A percentile compares a stretch with the other conserved stretches of the same genome.
These are phyloP conservation scores for Leccinum boreale DNA, from an alignment of 768 basidiomycete species.

Conservation along the genomic window DNA sequence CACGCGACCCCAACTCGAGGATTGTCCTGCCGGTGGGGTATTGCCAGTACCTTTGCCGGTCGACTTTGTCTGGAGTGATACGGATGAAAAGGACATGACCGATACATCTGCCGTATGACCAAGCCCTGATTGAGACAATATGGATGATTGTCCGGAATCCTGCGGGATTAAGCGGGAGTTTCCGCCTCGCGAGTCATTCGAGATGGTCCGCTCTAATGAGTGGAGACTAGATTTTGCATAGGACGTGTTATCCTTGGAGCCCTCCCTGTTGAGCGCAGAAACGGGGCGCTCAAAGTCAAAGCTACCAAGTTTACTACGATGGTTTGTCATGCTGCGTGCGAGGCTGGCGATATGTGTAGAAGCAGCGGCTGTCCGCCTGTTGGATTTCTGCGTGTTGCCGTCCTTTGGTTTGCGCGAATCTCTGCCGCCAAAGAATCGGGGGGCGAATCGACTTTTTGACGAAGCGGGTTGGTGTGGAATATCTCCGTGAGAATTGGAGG, in stretches of 20 bases:
- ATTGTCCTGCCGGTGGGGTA: slow-evolving; percentile 35
- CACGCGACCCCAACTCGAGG: slow-evolving; percentile 58
- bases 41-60: slow-evolving; percentile 23
- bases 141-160: slow-evolving; percentile 15
- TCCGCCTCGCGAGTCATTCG: slow-evolving; percentile 23
- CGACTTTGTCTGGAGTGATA: slow-evolving; percentile 41
- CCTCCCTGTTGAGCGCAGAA: slow-evolving; percentile 30
- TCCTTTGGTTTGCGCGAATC: slow-evolving; percentile 22
- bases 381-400: slow-evolving; percentile 23
- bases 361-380: slow-evolving; percentile 15
- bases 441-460: slow-evolving; percentile 28
- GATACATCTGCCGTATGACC: slow-evolving; percentile 37
- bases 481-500: slow-evolving; percentile 17
- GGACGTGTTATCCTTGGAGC: slow-evolving; percentile 4
- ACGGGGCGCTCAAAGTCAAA: slow-evolving; percentile 77
- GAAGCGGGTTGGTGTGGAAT: neutral
- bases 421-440: slow-evolving; percentile 28
- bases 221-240: slow-evolving; percentile 14
- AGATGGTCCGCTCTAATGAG: slow-evolving; percentile 24
- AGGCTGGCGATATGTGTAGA: slow-evolving; percentile 2
- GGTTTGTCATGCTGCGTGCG: slow-evolving; percentile 32
- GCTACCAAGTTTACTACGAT: slow-evolving; percentile 62
- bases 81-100: slow-evolving; percentile 30
- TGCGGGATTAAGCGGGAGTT: slow-evolving; percentile 8
- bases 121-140: slow-evolving; percentile 29